phyloP scores from a whole-genome alignment of 208 protist species.

The Trypanosoma platydactyli region DNA sequence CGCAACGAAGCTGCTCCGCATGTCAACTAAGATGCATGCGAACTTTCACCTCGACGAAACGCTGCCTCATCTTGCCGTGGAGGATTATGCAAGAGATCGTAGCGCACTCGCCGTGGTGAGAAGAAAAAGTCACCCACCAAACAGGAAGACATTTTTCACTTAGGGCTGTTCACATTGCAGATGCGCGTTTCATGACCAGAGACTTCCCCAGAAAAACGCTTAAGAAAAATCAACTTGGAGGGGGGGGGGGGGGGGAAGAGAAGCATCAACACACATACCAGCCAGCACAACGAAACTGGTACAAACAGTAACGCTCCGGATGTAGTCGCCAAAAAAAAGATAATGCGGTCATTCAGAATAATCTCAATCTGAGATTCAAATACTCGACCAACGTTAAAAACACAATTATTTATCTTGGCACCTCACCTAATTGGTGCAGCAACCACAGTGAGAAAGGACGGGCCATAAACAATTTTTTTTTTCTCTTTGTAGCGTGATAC shows the following conservation, averaged over 20 bases:
- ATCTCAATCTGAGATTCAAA: conserved; percentile 83
- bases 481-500: no score
- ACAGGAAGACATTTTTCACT: no score
- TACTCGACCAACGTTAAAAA: conserved; percentile 89
- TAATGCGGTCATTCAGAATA: conserved; percentile 59
- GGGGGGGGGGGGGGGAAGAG: no score
- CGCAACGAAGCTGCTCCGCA: conserved; percentile 86
- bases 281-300: conserved; percentile 66
- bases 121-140: conserved; percentile 32
- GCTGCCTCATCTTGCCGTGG: conserved; percentile 66
- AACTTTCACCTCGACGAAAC: conserved; percentile 81
- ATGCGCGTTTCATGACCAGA: conserved; percentile 73
- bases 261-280: conserved; percentile 79
- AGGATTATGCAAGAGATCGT: conserved; percentile 79
- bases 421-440: conserved; percentile 14
- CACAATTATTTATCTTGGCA: conserved; percentile 43
- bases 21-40: conserved; percentile 74
- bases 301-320: conserved; percentile 76
- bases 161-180: conserved; percentile 58
- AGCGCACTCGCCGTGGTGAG: conserved; percentile 59
- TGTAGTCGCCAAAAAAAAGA: conserved; percentile 73
- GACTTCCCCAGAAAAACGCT: conserved; percentile 81
- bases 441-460: no score
- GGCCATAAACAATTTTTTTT: no score
- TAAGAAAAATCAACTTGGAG: conserved; percentile 78